A percentile compares a stretch with the other conserved stretches of the same genome.
These are phyloP conservation scores for Spathaspora sp. DNA, from an alignment of 805 yeast species.

Conservation along the genomic window DNA sequence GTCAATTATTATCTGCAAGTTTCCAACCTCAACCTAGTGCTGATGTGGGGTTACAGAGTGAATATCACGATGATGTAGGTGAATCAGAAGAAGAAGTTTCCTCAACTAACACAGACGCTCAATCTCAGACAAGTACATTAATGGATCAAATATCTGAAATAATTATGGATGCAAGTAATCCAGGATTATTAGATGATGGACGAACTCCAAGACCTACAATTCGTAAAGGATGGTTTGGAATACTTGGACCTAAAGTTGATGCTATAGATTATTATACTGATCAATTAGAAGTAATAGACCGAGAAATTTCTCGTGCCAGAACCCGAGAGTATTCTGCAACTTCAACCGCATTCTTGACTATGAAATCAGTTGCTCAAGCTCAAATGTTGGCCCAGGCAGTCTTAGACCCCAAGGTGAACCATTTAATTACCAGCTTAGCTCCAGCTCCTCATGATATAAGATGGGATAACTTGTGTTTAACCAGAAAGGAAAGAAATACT, in stretches of 20 bases:
- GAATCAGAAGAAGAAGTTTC: background rate
- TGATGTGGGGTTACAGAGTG: constrained; percentile 10
- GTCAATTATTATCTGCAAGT: constrained; percentile 24
- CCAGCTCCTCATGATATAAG: constrained; percentile 96
- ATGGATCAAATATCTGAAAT: constrained; percentile 25
- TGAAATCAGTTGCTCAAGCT: constrained; percentile 93
- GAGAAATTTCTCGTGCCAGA: constrained; percentile 63
- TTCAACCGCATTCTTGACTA: constrained; percentile 88
- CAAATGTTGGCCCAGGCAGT: constrained; percentile 97
- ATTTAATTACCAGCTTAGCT: constrained; percentile 76
- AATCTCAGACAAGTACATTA: constrained; percentile 12
- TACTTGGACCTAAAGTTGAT: constrained; percentile 69
- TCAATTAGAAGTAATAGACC: constrained; percentile 65
- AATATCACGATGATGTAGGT: constrained; percentile 12
- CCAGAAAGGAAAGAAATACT: constrained; percentile 65
- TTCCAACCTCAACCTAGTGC: constrained; percentile 28
- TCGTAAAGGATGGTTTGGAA: constrained; percentile 56
- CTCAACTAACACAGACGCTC: background rate
- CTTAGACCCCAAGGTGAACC: constrained; percentile 82
- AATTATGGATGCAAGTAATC: constrained; percentile 7
- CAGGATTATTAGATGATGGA: constrained; percentile 20
- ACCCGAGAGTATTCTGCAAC: constrained; percentile 72
- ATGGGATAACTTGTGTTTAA: constrained; percentile 86
- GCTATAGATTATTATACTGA: constrained; percentile 76
- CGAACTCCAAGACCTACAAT: constrained; percentile 54